Evolutionary conservation across 352 stramenopile species (phyloP), one percentile per base, ranked within the genome.

Genomic region (Pythium graminicola): DNA sequence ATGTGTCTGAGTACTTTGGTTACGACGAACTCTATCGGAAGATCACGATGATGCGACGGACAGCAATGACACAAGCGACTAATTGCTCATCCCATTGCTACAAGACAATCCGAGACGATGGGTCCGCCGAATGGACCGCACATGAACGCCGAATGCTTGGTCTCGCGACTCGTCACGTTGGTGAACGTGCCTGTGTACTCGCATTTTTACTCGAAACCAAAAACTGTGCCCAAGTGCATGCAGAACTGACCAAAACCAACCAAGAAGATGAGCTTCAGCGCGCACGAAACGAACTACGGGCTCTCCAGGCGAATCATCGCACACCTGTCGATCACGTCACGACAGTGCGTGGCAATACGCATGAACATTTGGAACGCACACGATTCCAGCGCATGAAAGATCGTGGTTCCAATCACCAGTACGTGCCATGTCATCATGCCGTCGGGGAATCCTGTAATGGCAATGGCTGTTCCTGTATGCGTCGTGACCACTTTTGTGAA

Each of bases 321-420:
- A 27, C 50, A 61, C 26, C 31, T 14, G 8, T 36, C 31, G 67
- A 76, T 26, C 57, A 48, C 6, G 17, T 65, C 32, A 47, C 58
- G 19, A 50, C 38, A 0, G 70, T 71, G 23, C 61, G 70, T 9
- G 77, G 75, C 32, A 90, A 88, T 63, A 83, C 55, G 48, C 64
- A 72, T 19, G 78, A 89, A 26, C 81, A 92, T 48, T 50, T 92
- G 28, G 63, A 68, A 10, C 75, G 77, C 17, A 92, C 81, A 32
- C 78, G 81, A 3, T 62, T 70, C 36, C 81, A 92, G 61, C 81
- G 81, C 27, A 88, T 92, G 76, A 87, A 86, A 54, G 81, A 92
- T 62, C 70, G 74, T 16, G 78, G 78, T 35, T 70, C 78, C 7
- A 89, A 89, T 58, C 78, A 88, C 53, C 75, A 86, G 50, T 92